A percentile compares a stretch with the other conserved stretches of the same genome.
Conservation (phyloP, 73 alveolate genomes). For the Paramecium octaurelia region DNA sequence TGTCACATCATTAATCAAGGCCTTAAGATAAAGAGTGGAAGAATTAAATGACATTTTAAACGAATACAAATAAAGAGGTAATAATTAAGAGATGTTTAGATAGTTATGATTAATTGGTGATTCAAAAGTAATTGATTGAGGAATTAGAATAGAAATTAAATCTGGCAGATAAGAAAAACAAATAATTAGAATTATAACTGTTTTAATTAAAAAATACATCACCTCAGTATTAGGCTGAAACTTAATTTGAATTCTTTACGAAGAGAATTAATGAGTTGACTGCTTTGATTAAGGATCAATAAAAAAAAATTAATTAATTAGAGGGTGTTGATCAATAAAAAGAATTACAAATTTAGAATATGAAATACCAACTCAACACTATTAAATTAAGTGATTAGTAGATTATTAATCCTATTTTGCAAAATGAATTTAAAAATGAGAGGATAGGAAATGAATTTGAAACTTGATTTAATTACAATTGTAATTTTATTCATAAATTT, state of each 20-base stretch:
- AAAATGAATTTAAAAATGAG: background rate
- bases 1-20: background rate
- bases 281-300: background rate
- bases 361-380: background rate
- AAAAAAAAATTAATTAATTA: background rate
- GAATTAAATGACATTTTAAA: constrained; percentile 11
- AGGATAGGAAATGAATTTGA: background rate
- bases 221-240: background rate
- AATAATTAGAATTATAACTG: background rate
- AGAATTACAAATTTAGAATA: background rate
- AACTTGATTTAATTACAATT: background rate
- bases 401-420: background rate
- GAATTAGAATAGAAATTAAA: constrained; percentile 14
- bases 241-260: background rate
- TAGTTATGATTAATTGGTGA: background rate
- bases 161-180: background rate
- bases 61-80: constrained; percentile 23
- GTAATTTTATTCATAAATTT: background rate
- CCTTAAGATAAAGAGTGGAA: constrained; percentile 40
- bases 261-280: constrained; percentile 15
- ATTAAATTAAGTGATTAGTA: background rate
- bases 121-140: background rate
- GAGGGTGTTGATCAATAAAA: constrained; percentile 27
- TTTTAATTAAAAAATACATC: background rate
- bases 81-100: background rate